Base-by-base conservation (phyloP, 2,329 filamentous ascomycete genomes). In the Pseudocercospora macadamiae region DNA sequence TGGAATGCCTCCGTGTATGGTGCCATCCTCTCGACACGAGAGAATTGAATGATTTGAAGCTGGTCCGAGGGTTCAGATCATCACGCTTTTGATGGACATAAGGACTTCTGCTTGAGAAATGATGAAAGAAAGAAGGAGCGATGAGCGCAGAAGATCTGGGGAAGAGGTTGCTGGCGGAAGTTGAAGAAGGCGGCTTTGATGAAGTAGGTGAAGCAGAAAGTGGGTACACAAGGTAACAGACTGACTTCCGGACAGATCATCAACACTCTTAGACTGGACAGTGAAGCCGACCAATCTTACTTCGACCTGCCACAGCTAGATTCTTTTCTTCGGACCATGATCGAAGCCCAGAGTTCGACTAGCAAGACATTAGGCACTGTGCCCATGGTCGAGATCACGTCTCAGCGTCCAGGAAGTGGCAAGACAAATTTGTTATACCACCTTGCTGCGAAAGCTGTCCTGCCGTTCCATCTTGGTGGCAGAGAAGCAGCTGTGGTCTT, bases 341-440 rank as follows among this genome's bases (percentile, higher is more conserved):
- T 42, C 8, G 54, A 64, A 18, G 51, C 57, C 44, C 52, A 49
- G 36, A 44, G 51, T 23, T 10, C 57, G 18, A 47, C 57, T 23
- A 32, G 53, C 45, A 65, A 62, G 37, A 26, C 37, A 28, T 52
- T 32, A 37, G 39, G 64, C 16, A 54, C 65, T 18, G 67, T 68
- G 8, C 76, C 80, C 0, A 74, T 82, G 4, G 64, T 87, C 51
- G 84, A 87, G 67, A 74, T 88, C 45, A 77, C 80, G 18, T 83
- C 83, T 51, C 72, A 75, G 32, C 74, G 74, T 10, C 74, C 83
- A 3, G 79, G 78, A 23, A 74, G 78, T 9, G 86, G 85, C 8
- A 87, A 86, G 71, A 83, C 85, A 1, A 80, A 83, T 32, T 68
- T 88, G 0, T 73, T 88, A 32, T 85, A 87, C 71, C 78, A 83